Percentiles rank a stretch among this genome's conserved stretches.
phyloP scores from a whole-genome alignment of 2,329 filamentous ascomycete species.

The Pseudogymnoascus sp. region DNA sequence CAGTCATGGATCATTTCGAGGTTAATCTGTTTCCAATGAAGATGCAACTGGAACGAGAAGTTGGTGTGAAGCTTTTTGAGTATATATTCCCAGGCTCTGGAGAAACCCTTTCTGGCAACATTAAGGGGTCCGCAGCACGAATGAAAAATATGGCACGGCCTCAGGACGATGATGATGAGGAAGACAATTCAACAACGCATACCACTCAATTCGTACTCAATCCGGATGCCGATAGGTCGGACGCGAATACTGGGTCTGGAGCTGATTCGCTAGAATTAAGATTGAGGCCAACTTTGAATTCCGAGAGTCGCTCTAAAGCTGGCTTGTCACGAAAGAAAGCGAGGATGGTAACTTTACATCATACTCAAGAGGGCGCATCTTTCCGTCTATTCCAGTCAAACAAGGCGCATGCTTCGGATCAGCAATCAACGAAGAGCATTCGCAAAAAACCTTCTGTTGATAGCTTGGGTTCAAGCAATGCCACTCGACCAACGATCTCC shows the following conservation, averaged over 20 bases:
- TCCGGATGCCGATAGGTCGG: slow-evolving; percentile 33
- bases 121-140: slow-evolving; percentile 54
- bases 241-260: slow-evolving; percentile 38
- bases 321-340: background rate
- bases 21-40: slow-evolving; percentile 88
- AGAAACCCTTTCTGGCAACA: slow-evolving; percentile 28
- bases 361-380: slow-evolving; percentile 27
- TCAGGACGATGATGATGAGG: slow-evolving; percentile 23
- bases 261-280: slow-evolving; percentile 64
- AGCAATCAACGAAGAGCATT: slow-evolving; percentile 18
- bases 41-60: slow-evolving; percentile 85
- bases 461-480: slow-evolving; percentile 22
- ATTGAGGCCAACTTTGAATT: slow-evolving; percentile 70
- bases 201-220: slow-evolving; percentile 9
- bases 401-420: slow-evolving; percentile 20
- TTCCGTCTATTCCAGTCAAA: slow-evolving; percentile 36
- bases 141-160: slow-evolving; percentile 41
- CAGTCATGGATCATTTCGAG: slow-evolving; percentile 94
- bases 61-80: slow-evolving; percentile 88
- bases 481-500: slow-evolving; percentile 20
- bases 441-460: slow-evolving; percentile 26
- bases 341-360: slow-evolving; percentile 21
- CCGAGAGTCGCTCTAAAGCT: slow-evolving; percentile 31
- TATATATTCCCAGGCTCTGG: slow-evolving; percentile 88
- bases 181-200: slow-evolving; percentile 24